phyloP scores from a whole-genome alignment of 2,329 filamentous ascomycete genomes.

The Talaromyces sp. region DNA sequence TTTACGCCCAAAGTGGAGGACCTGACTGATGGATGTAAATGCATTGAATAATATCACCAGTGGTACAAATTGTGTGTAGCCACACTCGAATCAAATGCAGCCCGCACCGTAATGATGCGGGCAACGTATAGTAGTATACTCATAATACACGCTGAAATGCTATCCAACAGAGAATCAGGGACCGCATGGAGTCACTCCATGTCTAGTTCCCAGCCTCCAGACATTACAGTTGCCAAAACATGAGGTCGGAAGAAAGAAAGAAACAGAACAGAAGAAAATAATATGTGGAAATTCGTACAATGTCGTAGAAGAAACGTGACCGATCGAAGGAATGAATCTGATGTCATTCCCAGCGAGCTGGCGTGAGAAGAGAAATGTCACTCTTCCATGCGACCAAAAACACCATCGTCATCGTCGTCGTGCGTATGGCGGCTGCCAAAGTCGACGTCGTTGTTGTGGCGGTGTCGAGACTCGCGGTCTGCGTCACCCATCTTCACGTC shows the following conservation, averaged over 20 bases:
- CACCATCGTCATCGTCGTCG: conserved; percentile 86
- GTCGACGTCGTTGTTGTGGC: conserved; percentile 56
- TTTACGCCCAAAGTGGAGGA: not conserved
- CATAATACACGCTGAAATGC: conserved; percentile 12
- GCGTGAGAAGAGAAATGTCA: conserved; percentile 34
- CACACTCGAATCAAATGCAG: not conserved
- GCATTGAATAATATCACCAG: not conserved
- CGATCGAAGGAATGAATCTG: conserved; percentile 7
- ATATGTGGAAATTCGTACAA: conserved; percentile 27
- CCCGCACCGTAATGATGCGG: not conserved
- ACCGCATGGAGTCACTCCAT: not conserved
- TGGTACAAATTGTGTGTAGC: not conserved
- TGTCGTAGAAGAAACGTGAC: conserved; percentile 23
- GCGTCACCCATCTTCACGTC: conserved; percentile 67
- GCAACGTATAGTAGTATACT: conserved; percentile 3
- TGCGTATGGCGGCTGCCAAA: conserved; percentile 56
- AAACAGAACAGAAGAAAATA: conserved; percentile 1
- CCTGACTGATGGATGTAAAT: not conserved
- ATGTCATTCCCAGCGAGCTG: conserved; percentile 6
- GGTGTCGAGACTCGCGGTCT: conserved; percentile 34
- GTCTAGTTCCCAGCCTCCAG: not conserved
- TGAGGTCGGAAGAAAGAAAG: not conserved
- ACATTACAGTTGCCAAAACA: not conserved
- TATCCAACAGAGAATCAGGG: not conserved
- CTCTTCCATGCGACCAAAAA: conserved; percentile 96